Conservation (phyloP, 2,329 filamentous ascomycete genomes). For the Ascochyta koolunga region DNA sequence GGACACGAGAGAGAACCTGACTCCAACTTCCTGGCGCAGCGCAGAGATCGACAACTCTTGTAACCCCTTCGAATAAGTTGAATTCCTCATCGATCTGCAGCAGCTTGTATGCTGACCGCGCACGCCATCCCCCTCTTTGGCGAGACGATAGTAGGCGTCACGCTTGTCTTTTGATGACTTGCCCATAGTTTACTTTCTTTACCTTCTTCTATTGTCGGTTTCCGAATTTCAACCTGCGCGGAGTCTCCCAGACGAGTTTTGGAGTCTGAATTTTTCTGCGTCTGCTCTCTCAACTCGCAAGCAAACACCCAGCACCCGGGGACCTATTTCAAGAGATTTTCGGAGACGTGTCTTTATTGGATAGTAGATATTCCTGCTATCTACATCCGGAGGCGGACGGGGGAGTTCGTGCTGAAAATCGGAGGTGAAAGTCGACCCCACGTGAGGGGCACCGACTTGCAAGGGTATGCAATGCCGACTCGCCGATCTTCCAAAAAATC, state of each 20-base stretch:
- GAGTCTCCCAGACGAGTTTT: background rate
- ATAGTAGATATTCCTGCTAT: no score
- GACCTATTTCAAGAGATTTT: no score
- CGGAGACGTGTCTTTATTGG: no score
- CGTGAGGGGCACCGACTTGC: constrained; percentile 25
- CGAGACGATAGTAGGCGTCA: constrained; percentile 95
- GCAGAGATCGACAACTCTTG: constrained; percentile 92
- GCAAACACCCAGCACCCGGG: no score
- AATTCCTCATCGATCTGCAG: constrained; percentile 97
- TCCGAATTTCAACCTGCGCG: background rate
- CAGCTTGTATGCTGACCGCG: constrained; percentile 94
- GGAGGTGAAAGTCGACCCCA: constrained; percentile 21
- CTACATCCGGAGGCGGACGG: background rate
- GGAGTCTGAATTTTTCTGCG: background rate
- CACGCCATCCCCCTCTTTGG: constrained; percentile 99
- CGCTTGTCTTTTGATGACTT: constrained; percentile 99
- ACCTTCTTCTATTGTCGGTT: background rate
- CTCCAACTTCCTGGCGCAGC: constrained; percentile 97
- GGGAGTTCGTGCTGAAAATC: background rate
- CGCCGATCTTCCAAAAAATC: constrained; percentile 33
- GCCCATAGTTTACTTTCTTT: constrained; percentile 66
- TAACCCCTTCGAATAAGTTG: constrained; percentile 88
- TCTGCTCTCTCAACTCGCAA: background rate
- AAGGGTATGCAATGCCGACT: constrained; percentile 32
- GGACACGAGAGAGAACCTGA: constrained; percentile 88